Base-by-base conservation (phyloP, 441 rosid species). In the Theobroma grandiflorum region DNA sequence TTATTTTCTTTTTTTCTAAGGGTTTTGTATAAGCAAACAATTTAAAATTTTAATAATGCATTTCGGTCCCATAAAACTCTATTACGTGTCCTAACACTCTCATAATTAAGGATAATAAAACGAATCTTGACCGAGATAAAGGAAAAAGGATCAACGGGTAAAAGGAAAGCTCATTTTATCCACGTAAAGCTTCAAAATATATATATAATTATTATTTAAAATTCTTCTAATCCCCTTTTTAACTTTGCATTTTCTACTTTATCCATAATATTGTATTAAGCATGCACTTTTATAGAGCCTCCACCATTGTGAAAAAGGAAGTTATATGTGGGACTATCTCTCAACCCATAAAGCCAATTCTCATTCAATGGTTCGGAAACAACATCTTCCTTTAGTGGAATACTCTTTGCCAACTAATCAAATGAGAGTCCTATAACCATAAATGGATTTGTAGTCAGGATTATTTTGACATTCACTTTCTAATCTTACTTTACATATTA, bases 361-460 rank as follows among this genome's bases (percentile, higher is more conserved):
- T 74, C 42, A 74, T 74, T 74, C 55, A 74, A 74, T 59, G 78
- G 78, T 4, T 38, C 52, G 50, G 77, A 74, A 74, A 20, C 75
- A 72, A 72, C 11, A 31, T 52, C 31, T 72, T 35, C 35, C 42
- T 42, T 31, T 49, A 26, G 58, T 47, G 58, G 58, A 58, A 70
- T 49, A 15, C 59, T 59, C 58, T 50, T 70, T 70, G 10, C 7
- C 4, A 52, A 52, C 6, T 61, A 61, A 61, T 26, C 37, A 61
- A 26, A 9, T 20, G 8, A 42, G 35, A 11, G 0, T 43, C 11
- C 3, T 22, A 4, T 61, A 11, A 26, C 14, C 26, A 57, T 0
- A 58, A 58, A 20, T 58, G 14, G 49, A 40, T 18, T 66, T n/a
- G 5, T 7, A 66, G 9, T 37, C 4, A 8, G 47, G 45, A 20